Evolutionary conservation across 331 rosid genomes (phyloP), one percentile per base, ranked within the genome.

Genomic region (Acacia concinna): DNA sequence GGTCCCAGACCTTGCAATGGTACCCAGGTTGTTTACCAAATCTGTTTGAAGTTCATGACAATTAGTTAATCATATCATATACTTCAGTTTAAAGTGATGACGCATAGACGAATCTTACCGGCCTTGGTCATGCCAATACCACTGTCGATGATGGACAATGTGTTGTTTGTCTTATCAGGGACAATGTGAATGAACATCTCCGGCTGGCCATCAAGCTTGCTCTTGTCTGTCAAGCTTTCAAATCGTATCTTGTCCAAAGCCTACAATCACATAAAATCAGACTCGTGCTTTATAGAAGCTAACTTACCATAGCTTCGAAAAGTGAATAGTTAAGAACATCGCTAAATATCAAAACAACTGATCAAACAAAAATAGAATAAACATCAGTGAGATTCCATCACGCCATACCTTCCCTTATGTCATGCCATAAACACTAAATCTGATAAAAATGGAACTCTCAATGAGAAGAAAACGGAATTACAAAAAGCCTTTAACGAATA

Each of bases 71-170:
- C 44, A 38, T 15, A 15, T 13, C 28, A 21, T 6, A 60, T 1
- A 51, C 2, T 0, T 10, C 25, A 28, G 17, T 4, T 56, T 21
- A 27, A 20, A 20, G 3, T 1, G 0, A 8, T 40, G 8, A 7
- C 6, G 52, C 40, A 1, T 40, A 0, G n/a, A n/a, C n/a, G 0
- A 2, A 34, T 54, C 96, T 52, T 81, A 94, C 98, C 98, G 81
- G 98, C 98, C 81, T 94, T 94, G 54, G 98, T 91, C 98, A 94
- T 94, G 21, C 98, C 98, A 44, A 91, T 88, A 84, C 98, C 98
- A 80, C 98, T 94, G 84, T 94, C 98, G 9, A 89, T 75, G 35
- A 94, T 92, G 13, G 98, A 52, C 54, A 94, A 34, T 0, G 94
- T 12, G 74, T 89, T 92, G 85, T 70, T 94, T 0, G 92, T 9